Conservation (phyloP, 1,139 yeast species). For the Debaryomyces fabryi region DNA sequence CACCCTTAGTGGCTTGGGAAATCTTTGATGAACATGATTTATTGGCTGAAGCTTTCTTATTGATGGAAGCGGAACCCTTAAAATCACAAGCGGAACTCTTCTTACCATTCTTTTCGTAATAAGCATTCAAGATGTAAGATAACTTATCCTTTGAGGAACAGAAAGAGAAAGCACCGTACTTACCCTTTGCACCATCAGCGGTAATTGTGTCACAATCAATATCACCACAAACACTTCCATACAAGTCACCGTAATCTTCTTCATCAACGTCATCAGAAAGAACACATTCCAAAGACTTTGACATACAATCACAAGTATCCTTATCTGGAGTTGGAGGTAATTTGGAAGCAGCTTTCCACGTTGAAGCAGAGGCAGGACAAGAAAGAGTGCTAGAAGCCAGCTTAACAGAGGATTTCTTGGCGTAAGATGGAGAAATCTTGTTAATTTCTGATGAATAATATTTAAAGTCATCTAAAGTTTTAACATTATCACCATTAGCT, state of each 20-base stretch:
- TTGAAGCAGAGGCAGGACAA: constrained; percentile 41
- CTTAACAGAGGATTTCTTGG: constrained; percentile 28
- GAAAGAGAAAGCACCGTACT: constrained; percentile 45
- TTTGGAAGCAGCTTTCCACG: constrained; percentile 42
- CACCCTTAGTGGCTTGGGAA: constrained; percentile 29
- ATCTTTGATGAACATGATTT: constrained; percentile 35
- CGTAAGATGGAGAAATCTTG: constrained; percentile 40
- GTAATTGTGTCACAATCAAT: constrained; percentile 42
- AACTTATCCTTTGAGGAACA: constrained; percentile 45
- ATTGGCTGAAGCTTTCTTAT: constrained; percentile 29
- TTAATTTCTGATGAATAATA: constrained; percentile 61
- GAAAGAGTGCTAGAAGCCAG: constrained; percentile 30
- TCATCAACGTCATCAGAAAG: constrained; percentile 32
- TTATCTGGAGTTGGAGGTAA: constrained; percentile 52
- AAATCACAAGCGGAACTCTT: constrained; percentile 42
- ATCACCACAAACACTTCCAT: constrained; percentile 34
- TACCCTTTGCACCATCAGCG: constrained; percentile 40
- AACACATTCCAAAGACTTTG: constrained; percentile 39
- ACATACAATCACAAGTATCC: constrained; percentile 41
- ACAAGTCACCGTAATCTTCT: constrained; percentile 39
- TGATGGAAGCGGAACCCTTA: constrained; percentile 42
- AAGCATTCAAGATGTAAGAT: constrained; percentile 42
- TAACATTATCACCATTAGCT: constrained; percentile 40
- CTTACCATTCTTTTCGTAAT: constrained; percentile 36
- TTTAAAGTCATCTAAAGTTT: constrained; percentile 48